phyloP scores from a whole-genome alignment of 1,139 yeast genomes.

The Candida tropicalis region DNA sequence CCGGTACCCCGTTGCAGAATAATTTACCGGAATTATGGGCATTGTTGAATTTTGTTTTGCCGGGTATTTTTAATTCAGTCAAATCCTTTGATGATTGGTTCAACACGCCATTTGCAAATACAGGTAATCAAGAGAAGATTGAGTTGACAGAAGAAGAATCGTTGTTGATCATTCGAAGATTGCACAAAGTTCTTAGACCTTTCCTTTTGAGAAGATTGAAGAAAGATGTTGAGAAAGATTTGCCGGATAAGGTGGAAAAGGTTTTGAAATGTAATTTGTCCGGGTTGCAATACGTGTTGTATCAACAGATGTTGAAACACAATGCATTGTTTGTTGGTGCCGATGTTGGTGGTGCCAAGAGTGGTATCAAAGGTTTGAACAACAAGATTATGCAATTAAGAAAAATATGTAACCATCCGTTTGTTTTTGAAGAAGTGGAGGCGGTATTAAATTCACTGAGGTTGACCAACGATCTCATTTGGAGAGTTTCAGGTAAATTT shows the following conservation, averaged over 20 bases:
- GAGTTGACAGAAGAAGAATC: conserved; percentile 92
- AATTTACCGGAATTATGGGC: conserved; percentile 88
- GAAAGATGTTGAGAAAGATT: conserved; percentile 95
- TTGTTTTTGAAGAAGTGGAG: conserved; percentile 96
- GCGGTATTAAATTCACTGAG: conserved; percentile 79
- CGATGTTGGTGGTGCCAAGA: conserved; percentile 40
- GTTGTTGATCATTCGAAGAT: conserved; percentile 86
- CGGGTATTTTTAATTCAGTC: conserved; percentile 80
- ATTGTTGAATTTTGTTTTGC: conserved; percentile 71
- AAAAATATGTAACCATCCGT: conserved; percentile 96
- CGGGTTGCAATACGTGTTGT: conserved; percentile 77
- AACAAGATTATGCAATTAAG: conserved; percentile 95
- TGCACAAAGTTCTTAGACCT: conserved; percentile 94
- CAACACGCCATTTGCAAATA: conserved; percentile 80
- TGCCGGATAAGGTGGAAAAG: conserved; percentile 94
- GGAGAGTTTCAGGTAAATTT: conserved; percentile 80
- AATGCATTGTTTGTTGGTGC: conserved; percentile 68
- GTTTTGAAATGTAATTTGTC: conserved; percentile 95
- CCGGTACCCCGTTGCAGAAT: conserved; percentile 88
- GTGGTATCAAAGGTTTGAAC: conserved; percentile 80
- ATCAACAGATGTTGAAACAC: conserved; percentile 74
- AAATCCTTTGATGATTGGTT: conserved; percentile 90
- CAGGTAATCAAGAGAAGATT: conserved; percentile 80
- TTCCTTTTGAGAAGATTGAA: conserved; percentile 91
- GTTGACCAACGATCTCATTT: conserved; percentile 67